Conservation (phyloP, 2,329 filamentous ascomycete species). For the Chrysoporthe cubensis region DNA sequence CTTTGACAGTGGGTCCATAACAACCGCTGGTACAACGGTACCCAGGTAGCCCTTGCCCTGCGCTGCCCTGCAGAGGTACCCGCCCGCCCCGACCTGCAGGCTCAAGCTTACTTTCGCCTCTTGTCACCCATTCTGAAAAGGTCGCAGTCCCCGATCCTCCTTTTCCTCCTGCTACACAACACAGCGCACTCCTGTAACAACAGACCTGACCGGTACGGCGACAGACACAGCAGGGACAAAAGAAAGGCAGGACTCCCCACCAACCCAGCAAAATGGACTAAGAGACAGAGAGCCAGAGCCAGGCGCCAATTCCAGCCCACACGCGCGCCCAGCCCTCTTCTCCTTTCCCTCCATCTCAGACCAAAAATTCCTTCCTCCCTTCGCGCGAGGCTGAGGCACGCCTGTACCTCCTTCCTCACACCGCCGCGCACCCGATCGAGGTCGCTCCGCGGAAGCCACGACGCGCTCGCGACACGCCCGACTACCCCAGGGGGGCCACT, state of each 20-base stretch:
- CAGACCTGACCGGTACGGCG: background rate
- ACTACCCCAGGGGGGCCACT: background rate
- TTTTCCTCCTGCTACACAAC: background rate
- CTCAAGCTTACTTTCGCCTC: constrained; percentile 19
- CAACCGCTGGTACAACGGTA: background rate
- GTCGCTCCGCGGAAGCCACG: constrained; percentile 12
- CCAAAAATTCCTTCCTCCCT: constrained; percentile 13
- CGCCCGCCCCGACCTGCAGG: constrained; percentile 8
- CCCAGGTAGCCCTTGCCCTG: background rate
- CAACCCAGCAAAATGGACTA: constrained; percentile 18
- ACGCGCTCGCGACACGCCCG: constrained; percentile 12
- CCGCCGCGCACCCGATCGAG: background rate
- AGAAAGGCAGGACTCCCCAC: background rate
- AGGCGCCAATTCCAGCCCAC: constrained; percentile 9
- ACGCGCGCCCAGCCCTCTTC: constrained; percentile 5
- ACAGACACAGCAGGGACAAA: constrained; percentile 13
- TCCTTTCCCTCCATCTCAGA: constrained; percentile 13
- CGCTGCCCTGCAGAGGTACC: constrained; percentile 2
- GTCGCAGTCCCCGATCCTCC: constrained; percentile 9
- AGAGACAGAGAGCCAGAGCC: constrained; percentile 9
- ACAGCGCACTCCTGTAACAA: background rate
- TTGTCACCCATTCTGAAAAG: constrained; percentile 11
- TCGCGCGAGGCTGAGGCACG: background rate
- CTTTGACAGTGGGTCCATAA: constrained; percentile 11
- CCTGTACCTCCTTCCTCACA: constrained; percentile 10